Evolutionary conservation across 805 yeast genomes (phyloP), one percentile per base, ranked within the genome.

Genomic region (Ogataea allantospora): DNA sequence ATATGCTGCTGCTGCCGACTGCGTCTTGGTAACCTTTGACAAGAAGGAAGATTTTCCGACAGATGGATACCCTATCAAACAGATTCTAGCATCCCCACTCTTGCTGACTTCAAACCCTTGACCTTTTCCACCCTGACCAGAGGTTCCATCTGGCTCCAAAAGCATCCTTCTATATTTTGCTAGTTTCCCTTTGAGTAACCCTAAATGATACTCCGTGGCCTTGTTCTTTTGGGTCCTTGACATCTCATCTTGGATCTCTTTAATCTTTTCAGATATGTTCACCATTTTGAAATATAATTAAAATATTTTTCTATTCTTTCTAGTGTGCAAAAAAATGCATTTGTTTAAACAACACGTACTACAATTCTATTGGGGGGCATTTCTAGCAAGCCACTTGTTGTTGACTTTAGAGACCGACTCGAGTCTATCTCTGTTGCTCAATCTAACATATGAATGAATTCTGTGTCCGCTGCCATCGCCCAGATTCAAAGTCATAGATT

Each of bases 191-290:
- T 91, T 89, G 37, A 93, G 70, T 16, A 91, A 75, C 47, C 99
- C 98, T 56, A 91, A 73, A 61, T 91, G 99, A 63, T 93, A 89
- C 68, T 91, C 98, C 1, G 99, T 91, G 46, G 99, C 98, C 66
- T 91, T 91, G 59, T 91, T 91, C 70, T 93, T 91, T 60, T 91
- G 99, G 21, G 99, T 91, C 45, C 96, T 75, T 22, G 95, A 78
- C 71, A 91, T 80, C 63, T 91, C 99, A 65, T 81, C 88, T 65
- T 89, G 95, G 65, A 91, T 88, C 66, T 81, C 87, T 43, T 80
- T 80, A 52, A 88, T 88, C 58, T 87, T 88, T 46, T 88, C 96
- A 15, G 58, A 49, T 21, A 62, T 51, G 30, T 58, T 60, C 27
- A 60, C 65, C 65, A 60, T 60, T 8, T 40, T 47, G 36, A 18